A percentile compares a stretch with the other conserved stretches of the same genome.
Conservation (phyloP, 2,329 filamentous ascomycete genomes). For the Pezizomycotina sp. region DNA sequence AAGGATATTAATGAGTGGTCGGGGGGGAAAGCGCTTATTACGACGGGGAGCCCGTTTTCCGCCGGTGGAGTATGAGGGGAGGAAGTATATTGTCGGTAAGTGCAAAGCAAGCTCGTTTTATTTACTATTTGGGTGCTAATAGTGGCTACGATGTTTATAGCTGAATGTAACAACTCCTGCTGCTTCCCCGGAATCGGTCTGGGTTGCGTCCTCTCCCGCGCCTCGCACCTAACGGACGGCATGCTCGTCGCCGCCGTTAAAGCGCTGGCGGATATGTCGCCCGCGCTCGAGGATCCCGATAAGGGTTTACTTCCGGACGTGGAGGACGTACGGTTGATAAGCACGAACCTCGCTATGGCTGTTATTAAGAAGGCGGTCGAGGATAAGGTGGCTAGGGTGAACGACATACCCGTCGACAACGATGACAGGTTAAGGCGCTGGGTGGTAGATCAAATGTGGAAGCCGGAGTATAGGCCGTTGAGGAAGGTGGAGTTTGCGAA, state of each 20-base stretch:
- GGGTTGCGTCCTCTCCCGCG: slow-evolving; percentile 54
- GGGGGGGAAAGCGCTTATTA: slow-evolving; percentile 56
- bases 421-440: slow-evolving; percentile 47
- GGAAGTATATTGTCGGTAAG: slow-evolving; percentile 39
- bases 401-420: slow-evolving; percentile 43
- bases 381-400: slow-evolving; percentile 49
- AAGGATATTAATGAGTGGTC: slow-evolving; percentile 65
- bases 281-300: slow-evolving; percentile 47
- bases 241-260: slow-evolving; percentile 71
- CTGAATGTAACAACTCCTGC: slow-evolving; percentile 79
- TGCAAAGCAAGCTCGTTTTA: slow-evolving; percentile 1
- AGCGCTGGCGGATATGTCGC: slow-evolving; percentile 53
- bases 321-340: slow-evolving; percentile 54
- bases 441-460: slow-evolving; percentile 69
- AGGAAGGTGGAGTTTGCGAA: slow-evolving; percentile 38
- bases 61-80: slow-evolving; percentile 46
- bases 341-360: slow-evolving; percentile 56
- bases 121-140: slow-evolving; percentile 34
- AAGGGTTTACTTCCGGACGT: slow-evolving; percentile 62
- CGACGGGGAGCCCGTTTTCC: slow-evolving; percentile 71
- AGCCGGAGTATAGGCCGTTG: slow-evolving; percentile 49
- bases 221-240: slow-evolving; percentile 50
- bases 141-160: slow-evolving; percentile 27
- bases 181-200: slow-evolving; percentile 77
- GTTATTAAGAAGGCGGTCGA: slow-evolving; percentile 57